These are phyloP conservation scores for Lyophyllum shimeji DNA, from an alignment of 768 basidiomycete species.

Conservation along the genomic window DNA sequence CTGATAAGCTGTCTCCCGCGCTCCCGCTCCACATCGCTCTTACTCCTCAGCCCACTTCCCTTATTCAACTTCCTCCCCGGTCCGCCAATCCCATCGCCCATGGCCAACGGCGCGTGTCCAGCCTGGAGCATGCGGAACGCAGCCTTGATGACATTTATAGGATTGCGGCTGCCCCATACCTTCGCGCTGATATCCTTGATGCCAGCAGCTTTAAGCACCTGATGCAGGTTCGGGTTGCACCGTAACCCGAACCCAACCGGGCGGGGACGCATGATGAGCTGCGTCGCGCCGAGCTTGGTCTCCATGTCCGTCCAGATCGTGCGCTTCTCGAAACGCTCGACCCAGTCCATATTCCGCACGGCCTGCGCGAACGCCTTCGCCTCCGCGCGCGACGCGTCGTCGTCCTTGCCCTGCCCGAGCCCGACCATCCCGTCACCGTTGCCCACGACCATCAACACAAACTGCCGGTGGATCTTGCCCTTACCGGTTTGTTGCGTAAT, in stretches of 20 bases:
- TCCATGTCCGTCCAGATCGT: slow-evolving; percentile 94
- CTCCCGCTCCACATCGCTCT: slow-evolving; percentile 75
- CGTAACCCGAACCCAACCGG: slow-evolving; percentile 91
- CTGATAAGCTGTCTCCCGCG: slow-evolving; percentile 78
- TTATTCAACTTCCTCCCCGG: slow-evolving; percentile 69
- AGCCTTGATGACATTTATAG: slow-evolving; percentile 83
- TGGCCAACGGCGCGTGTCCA: slow-evolving; percentile 73
- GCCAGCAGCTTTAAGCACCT: slow-evolving; percentile 89
- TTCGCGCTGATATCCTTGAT: slow-evolving; percentile 95
- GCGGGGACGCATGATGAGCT: slow-evolving; percentile 75
- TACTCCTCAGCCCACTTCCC: slow-evolving; percentile 68
- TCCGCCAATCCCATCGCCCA: slow-evolving; percentile 85
- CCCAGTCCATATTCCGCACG: slow-evolving; percentile 85
- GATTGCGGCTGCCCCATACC: slow-evolving; percentile 91
- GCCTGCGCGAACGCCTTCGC: slow-evolving; percentile 66
- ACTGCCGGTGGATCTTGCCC: slow-evolving; percentile 75
- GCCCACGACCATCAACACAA: slow-evolving; percentile 71
- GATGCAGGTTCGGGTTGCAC: slow-evolving; percentile 87
- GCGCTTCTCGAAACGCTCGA: slow-evolving; percentile 90
- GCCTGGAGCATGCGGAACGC: slow-evolving; percentile 81
- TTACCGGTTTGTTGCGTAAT: slow-evolving; percentile 92
- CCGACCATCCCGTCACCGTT: slow-evolving; percentile 85
- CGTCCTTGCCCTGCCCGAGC: slow-evolving; percentile 78
- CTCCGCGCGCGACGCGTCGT: slow-evolving; percentile 49
- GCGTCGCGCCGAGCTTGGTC: slow-evolving; percentile 82